phyloP scores from a whole-genome alignment of 768 basidiomycete genomes.

The Lyophyllum atratum region DNA sequence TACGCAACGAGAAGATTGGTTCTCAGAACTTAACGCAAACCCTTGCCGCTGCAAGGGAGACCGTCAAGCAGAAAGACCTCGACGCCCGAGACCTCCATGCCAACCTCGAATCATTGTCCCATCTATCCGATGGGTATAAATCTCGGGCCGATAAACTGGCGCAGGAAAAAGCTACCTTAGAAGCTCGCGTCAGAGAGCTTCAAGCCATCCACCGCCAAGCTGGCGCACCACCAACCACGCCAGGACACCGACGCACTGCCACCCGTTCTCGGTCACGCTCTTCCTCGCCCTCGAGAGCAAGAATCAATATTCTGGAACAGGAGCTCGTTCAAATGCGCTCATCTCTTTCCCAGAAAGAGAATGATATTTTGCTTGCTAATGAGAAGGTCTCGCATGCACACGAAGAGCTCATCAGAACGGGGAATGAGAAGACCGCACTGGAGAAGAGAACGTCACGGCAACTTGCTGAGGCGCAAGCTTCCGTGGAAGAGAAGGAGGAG shows the following conservation, averaged over 20 bases:
- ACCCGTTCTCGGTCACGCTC: constrained; percentile 60
- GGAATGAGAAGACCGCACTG: constrained; percentile 60
- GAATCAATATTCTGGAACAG: constrained; percentile 50
- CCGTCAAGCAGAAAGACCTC: constrained; percentile 50
- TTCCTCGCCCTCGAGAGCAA: constrained; percentile 44
- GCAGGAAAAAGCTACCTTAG: constrained; percentile 58
- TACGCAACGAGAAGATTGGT: constrained; percentile 54
- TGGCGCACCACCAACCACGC: constrained; percentile 31
- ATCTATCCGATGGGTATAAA: constrained; percentile 49
- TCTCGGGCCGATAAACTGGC: constrained; percentile 47
- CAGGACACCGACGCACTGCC: constrained; percentile 32
- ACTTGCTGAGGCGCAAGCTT: constrained; percentile 42
- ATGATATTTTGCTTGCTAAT: constrained; percentile 40
- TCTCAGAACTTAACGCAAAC: constrained; percentile 55
- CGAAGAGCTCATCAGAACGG: constrained; percentile 47
- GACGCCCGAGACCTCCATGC: constrained; percentile 56
- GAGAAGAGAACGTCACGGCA: constrained; percentile 49
- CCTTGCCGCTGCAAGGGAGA: constrained; percentile 48
- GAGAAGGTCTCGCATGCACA: constrained; percentile 53
- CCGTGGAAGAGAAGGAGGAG: constrained; percentile 58
- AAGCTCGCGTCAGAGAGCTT: constrained; percentile 60
- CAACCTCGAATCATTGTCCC: constrained; percentile 55
- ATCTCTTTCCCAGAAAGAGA: constrained; percentile 44
- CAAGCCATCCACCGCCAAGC: constrained; percentile 43
- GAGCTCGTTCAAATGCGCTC: constrained; percentile 53